These are phyloP conservation scores for Ophiostoma himal-ulmi DNA, from an alignment of 2,329 filamentous ascomycete genomes.

Conservation along the genomic window DNA sequence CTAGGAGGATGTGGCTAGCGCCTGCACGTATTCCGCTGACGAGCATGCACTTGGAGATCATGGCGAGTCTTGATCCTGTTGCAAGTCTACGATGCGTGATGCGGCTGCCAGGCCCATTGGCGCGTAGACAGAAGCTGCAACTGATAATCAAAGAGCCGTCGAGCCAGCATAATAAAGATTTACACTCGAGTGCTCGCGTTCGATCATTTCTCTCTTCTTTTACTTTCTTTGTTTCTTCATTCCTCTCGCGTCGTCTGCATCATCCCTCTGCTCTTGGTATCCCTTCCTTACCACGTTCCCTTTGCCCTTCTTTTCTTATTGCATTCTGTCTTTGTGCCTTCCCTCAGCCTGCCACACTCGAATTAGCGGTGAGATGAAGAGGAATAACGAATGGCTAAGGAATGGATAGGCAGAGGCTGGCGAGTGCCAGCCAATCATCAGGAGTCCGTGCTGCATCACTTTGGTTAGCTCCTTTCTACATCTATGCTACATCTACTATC, in stretches of 20 bases:
- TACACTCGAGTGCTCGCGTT: too few relatives aligned
- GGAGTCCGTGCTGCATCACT: neutral
- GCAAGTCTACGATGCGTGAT: too few relatives aligned
- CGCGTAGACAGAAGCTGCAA: too few relatives aligned
- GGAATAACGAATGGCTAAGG: neutral
- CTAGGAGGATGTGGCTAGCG: too few relatives aligned
- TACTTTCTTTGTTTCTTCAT: neutral
- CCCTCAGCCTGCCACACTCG: neutral
- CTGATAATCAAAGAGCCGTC: too few relatives aligned
- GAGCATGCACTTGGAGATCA: neutral
- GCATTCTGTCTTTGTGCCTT: neutral
- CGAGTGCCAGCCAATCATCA: neutral
- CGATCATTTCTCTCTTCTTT: neutral
- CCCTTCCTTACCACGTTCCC: neutral
- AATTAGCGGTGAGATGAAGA: neutral
- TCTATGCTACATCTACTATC: too few relatives aligned
- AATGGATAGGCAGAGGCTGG: constrained; percentile 8
- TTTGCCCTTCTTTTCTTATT: neutral
- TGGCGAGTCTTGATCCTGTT: too few relatives aligned
- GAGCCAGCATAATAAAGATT: too few relatives aligned
- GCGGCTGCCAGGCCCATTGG: too few relatives aligned
- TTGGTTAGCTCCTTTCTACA: neutral
- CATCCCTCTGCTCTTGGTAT: neutral
- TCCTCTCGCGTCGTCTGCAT: neutral
- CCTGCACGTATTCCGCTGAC: neutral